phyloP scores from a whole-genome alignment of 257 asterid genomes.

The Solanum bulbocastanum region DNA sequence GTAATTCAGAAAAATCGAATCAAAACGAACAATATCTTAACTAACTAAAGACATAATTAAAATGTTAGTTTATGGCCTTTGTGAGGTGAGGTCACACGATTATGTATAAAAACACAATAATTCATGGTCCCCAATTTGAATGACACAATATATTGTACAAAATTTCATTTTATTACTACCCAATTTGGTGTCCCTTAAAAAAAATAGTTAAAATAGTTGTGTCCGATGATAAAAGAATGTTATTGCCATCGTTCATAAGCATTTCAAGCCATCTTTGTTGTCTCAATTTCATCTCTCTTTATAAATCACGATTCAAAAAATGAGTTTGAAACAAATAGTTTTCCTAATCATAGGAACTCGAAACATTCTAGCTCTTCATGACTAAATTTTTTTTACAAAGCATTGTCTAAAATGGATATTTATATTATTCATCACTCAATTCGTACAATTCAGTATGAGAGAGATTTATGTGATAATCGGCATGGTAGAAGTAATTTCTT shows the following conservation, averaged over 20 bases:
- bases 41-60: neutral
- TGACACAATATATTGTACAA: neutral
- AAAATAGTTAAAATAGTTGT: neutral
- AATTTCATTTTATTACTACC: neutral
- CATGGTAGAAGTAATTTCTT: neutral
- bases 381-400: too few species aligned
- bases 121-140: neutral
- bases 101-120: neutral
- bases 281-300: neutral
- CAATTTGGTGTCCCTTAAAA: neutral
- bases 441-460: rapidly evolving
- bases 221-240: neutral
- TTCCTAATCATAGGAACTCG: too few species aligned
- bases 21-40: neutral
- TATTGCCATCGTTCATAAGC: neutral
- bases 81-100: neutral
- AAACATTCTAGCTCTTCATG: too few species aligned
- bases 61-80: neutral
- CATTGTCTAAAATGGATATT: neutral
- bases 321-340: too few species aligned
- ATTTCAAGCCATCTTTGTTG: neutral
- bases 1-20: too few species aligned
- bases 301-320: too few species aligned
- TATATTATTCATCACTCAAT: neutral
- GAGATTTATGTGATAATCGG: too few species aligned